Conservation (phyloP, 2,329 filamentous ascomycete genomes). For the Stemphylium beticola region DNA sequence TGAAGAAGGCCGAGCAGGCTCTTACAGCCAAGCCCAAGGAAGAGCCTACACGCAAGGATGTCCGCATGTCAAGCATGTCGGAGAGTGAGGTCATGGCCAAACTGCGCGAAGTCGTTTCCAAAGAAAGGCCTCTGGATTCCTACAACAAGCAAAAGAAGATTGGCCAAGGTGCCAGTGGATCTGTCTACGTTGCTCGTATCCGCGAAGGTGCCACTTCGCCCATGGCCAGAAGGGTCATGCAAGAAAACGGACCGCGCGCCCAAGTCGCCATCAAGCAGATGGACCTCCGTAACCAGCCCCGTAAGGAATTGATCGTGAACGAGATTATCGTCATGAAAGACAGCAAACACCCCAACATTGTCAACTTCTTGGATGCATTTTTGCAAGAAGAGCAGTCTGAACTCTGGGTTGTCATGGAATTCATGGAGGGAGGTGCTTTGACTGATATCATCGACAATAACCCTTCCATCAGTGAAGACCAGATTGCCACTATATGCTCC, state of each 20-base stretch:
- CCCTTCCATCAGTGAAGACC: slow-evolving; percentile 88
- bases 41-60: slow-evolving; percentile 82
- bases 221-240: slow-evolving; percentile 77
- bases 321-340: slow-evolving; percentile 99
- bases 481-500: slow-evolving; percentile 95
- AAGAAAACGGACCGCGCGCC: slow-evolving; percentile 78
- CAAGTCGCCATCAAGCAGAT: slow-evolving; percentile 99
- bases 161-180: slow-evolving; percentile 95
- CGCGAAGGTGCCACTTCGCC: slow-evolving; percentile 85
- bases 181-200: slow-evolving; percentile 96
- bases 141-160: slow-evolving; percentile 99
- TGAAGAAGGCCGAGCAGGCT: slow-evolving; percentile 89
- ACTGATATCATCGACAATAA: slow-evolving; percentile 99
- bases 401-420: slow-evolving; percentile 99
- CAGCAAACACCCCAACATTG: slow-evolving; percentile 96
- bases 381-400: slow-evolving; percentile 92
- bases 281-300: slow-evolving; percentile 95
- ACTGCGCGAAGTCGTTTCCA: slow-evolving; percentile 91
- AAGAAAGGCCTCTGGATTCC: slow-evolving; percentile 90
- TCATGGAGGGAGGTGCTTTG: slow-evolving; percentile 97
- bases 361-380: slow-evolving; percentile 98
- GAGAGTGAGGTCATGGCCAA: slow-evolving; percentile 97
- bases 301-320: slow-evolving; percentile 98
- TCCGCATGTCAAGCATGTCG: slow-evolving; percentile 98
- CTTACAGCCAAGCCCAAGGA: slow-evolving; percentile 74